Evolutionary conservation across 2,329 filamentous ascomycete species (phyloP), one percentile per base, ranked within the genome.

Genomic region (Parastagonospora avenae): DNA sequence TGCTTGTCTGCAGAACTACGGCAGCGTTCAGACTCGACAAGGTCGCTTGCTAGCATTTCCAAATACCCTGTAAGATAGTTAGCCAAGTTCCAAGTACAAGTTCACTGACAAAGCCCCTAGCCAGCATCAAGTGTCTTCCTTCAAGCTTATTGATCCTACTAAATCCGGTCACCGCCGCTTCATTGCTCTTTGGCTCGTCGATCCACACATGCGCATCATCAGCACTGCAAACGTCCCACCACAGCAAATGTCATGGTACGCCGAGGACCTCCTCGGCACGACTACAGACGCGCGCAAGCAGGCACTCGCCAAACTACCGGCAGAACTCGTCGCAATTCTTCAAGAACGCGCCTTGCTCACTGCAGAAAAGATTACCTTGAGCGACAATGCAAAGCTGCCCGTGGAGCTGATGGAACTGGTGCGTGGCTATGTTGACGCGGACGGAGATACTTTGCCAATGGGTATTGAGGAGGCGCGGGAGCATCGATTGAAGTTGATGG

Each of bases 131-230:
- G 61, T 67, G 8, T 59, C 55, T 2, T 39, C 79, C 2, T 84
- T 86, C 67, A 54, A 70, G 12, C 74, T 85, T 8, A 60, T 63
- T 24, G 80, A 88, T 54, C 62, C 62, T 0, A 78, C 77, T 0
- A 78, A 76, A 49, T 77, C 81, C 0, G 84, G 84, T 2, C 80
- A 85, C 60, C 73, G 81, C 12, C 80, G 81, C 56, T 80, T 86
- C 46, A 69, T 87, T 0, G 80, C 80, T 0, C 72, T 87, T 31
- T 87, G 81, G 63, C 75, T 88, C 2, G 79, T 87, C 2, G 84
- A 87, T 57, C 84, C 84, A 0, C 61, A 78, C 28, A 60, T 71
- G 4, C 76, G 77, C 4, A 75, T 87, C 42, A 73, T 82, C 8
- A 84, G 73, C 2, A 81, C 78, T 0, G 74, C 75, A 0, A 80